These are phyloP conservation scores for Phytophthora boehmeriae DNA, from an alignment of 352 stramenopile species.

Conservation along the genomic window DNA sequence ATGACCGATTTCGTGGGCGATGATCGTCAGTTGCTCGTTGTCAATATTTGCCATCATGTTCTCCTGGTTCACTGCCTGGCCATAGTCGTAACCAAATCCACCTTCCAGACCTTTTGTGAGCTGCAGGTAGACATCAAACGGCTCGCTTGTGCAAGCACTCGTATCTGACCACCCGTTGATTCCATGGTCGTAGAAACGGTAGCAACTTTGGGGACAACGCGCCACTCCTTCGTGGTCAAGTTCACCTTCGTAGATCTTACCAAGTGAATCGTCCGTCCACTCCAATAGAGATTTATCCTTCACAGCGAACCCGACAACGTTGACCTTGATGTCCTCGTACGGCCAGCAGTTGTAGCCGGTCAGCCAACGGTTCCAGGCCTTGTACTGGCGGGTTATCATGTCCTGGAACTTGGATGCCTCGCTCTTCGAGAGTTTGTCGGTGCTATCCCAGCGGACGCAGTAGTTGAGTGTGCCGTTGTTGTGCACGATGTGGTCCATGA, in stretches of 20 bases:
- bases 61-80: too few relatives aligned
- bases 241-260: conserved; percentile 29
- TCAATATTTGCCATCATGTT: too few relatives aligned
- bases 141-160: too few relatives aligned
- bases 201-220: conserved; percentile 6
- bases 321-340: conserved; percentile 31
- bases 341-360: conserved; percentile 32
- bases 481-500: conserved; percentile 38
- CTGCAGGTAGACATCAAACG: too few relatives aligned
- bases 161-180: too few relatives aligned
- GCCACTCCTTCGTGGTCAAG: conserved; percentile 24
- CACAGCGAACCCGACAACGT: conserved; percentile 20
- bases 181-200: too few relatives aligned
- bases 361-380: conserved; percentile 32
- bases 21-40: too few relatives aligned
- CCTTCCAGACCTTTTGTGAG: too few relatives aligned
- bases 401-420: conserved; percentile 40
- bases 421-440: conserved; percentile 34
- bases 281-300: conserved; percentile 25
- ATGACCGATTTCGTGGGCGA: too few relatives aligned
- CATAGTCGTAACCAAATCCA: too few relatives aligned
- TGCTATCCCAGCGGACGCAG: conserved; percentile 51
- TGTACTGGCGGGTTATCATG: conserved; percentile 38
- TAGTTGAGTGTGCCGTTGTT: conserved; percentile 42
- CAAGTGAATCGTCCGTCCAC: conserved; percentile 41